Conservation (phyloP, 768 basidiomycete genomes). For the Collybiopsis luxurians region DNA sequence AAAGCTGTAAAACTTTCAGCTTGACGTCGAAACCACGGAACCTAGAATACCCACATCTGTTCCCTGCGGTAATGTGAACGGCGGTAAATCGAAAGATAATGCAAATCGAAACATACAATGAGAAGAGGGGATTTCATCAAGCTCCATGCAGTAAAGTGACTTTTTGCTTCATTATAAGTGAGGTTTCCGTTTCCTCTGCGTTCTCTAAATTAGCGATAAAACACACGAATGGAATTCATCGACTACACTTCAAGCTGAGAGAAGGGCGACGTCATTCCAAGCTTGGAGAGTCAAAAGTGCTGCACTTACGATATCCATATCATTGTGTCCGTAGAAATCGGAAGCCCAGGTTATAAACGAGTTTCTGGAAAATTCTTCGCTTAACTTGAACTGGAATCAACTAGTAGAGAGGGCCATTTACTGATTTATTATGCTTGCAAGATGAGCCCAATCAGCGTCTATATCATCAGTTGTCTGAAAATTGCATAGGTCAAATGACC, state of each 20-base stretch:
- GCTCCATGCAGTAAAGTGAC: conserved; percentile 74
- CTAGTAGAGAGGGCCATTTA: conserved; percentile 24
- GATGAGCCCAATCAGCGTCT: conserved; percentile 43
- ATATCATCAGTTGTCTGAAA: conserved; percentile 51
- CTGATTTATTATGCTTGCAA: conserved; percentile 55
- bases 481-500: background rate
- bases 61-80: conserved; percentile 19
- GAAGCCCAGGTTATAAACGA: conserved; percentile 62
- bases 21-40: background rate
- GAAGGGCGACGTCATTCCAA: too few relatives aligned
- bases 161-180: conserved; percentile 60
- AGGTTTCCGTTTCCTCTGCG: conserved; percentile 61
- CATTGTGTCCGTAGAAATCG: conserved; percentile 68
- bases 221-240: conserved; percentile 1
- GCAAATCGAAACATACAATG: conserved; percentile 30
- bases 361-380: conserved; percentile 37
- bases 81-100: background rate
- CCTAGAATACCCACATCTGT: conserved; percentile 26
- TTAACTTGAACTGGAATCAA: too few relatives aligned
- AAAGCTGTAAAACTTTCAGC: conserved; percentile 33
- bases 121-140: conserved; percentile 68
- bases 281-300: background rate
- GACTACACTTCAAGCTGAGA: conserved; percentile 51
- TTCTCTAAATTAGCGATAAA: background rate
- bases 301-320: conserved; percentile 59